A percentile compares a stretch with the other conserved stretches of the same genome.
These are phyloP conservation scores for Pythium oligandrum DNA, from an alignment of 352 stramenopile species.

Conservation along the genomic window DNA sequence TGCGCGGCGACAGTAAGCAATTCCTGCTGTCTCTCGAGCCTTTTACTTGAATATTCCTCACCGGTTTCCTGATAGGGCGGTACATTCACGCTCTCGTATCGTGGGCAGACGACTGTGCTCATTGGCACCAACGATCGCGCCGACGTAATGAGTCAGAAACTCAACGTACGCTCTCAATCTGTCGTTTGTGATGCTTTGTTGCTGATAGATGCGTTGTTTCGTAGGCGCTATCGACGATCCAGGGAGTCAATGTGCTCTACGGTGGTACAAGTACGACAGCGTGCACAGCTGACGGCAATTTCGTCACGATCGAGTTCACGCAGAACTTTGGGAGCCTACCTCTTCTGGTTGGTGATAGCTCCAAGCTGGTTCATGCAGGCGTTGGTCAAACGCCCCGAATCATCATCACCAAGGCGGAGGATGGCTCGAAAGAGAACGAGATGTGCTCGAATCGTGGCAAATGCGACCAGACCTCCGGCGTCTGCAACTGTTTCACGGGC, in stretches of 20 bases:
- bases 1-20: constrained; percentile 54
- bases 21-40: not conserved
- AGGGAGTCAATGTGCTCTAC: constrained; percentile 51
- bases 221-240: constrained; percentile 57
- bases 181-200: not conserved
- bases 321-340: constrained; percentile 75
- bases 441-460: constrained; percentile 64
- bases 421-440: constrained; percentile 90
- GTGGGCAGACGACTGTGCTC: constrained; percentile 54
- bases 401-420: constrained; percentile 49
- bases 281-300: constrained; percentile 62
- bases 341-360: constrained; percentile 70
- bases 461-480: constrained; percentile 67
- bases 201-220: not conserved
- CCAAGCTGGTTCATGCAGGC: constrained; percentile 42
- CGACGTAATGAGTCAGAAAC: constrained; percentile 54
- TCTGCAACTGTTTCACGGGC: constrained; percentile 82
- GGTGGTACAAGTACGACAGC: constrained; percentile 46
- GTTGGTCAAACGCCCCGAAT: constrained; percentile 47
- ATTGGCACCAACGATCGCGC: constrained; percentile 59
- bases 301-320: constrained; percentile 73
- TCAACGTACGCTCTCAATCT: constrained; percentile 46
- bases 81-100: constrained; percentile 66
- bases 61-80: constrained; percentile 27
- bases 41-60: not conserved